Conservation (phyloP, 2,329 filamentous ascomycete species). For the Chrysosporium queenslandicum region DNA sequence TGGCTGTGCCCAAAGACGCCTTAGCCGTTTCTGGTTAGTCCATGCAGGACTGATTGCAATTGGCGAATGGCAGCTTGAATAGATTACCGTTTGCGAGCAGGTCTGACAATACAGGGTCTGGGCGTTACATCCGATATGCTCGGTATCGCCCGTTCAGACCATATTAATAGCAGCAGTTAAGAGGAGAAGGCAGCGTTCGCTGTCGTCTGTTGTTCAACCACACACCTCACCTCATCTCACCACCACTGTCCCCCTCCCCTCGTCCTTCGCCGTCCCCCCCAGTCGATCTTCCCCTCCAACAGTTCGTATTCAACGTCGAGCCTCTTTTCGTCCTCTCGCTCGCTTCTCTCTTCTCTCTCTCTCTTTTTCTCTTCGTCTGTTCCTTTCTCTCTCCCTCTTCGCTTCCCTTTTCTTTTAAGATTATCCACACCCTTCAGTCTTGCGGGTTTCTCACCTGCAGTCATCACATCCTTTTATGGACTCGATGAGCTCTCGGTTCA, state of each 20-base stretch:
- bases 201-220: no score
- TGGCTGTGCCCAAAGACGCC: background rate
- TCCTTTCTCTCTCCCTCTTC: conserved; percentile 12
- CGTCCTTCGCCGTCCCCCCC: background rate
- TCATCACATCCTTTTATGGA: conserved; percentile 29
- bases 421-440: conserved; percentile 19
- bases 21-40: background rate
- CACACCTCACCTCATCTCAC: background rate
- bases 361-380: conserved; percentile 12
- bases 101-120: background rate
- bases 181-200: no score
- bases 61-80: background rate
- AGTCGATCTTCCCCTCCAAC: conserved; percentile 6
- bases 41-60: fast-evolving
- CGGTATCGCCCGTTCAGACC: background rate
- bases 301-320: conserved; percentile 2
- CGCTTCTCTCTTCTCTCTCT: conserved; percentile 10
- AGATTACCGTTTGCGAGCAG: background rate
- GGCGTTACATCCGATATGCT: background rate
- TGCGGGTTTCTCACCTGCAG: conserved; percentile 7
- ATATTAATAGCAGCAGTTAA: background rate
- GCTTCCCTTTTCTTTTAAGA: conserved; percentile 13
- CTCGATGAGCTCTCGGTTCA: conserved; percentile 45
- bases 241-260: background rate
- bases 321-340: conserved; percentile 1